Conservation (phyloP, 306 rosid species). For the Psophocarpus tetragonolobus region DNA sequence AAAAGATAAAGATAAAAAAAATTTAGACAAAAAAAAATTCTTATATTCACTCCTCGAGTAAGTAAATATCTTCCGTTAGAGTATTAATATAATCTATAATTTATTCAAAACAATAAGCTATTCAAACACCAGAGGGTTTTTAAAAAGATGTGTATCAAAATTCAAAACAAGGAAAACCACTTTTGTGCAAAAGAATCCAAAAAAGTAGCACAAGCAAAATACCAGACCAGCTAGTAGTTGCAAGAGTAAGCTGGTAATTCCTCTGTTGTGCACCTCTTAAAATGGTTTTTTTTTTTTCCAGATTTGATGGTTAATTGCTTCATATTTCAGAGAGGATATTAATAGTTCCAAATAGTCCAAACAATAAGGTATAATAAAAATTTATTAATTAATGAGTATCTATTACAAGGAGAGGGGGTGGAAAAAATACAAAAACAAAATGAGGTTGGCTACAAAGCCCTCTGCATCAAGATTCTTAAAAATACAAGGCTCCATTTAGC, state of each 20-base stretch:
- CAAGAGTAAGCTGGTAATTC: not conserved
- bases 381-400: constrained; percentile 45
- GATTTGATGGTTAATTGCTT: not conserved
- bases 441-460: constrained; percentile 39
- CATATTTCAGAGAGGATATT: not conserved
- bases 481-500: constrained; percentile 50
- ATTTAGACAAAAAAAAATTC: no score
- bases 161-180: not conserved
- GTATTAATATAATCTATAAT: no score
- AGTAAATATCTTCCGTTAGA: no score
- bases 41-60: no score
- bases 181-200: not conserved
- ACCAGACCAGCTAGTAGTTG: not conserved
- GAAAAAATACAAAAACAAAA: constrained; percentile 4
- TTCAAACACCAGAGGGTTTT: not conserved
- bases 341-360: constrained; percentile 9
- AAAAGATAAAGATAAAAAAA: no score
- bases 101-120: no score
- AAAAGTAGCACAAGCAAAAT: not conserved
- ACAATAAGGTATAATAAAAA: constrained; percentile 10
- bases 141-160: not conserved
- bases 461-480: constrained; percentile 35
- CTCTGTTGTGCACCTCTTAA: not conserved
- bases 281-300: not conserved
- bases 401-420: constrained; percentile 34